Conservation (phyloP, 352 stramenopile species). For the Blastocystis sp. region DNA sequence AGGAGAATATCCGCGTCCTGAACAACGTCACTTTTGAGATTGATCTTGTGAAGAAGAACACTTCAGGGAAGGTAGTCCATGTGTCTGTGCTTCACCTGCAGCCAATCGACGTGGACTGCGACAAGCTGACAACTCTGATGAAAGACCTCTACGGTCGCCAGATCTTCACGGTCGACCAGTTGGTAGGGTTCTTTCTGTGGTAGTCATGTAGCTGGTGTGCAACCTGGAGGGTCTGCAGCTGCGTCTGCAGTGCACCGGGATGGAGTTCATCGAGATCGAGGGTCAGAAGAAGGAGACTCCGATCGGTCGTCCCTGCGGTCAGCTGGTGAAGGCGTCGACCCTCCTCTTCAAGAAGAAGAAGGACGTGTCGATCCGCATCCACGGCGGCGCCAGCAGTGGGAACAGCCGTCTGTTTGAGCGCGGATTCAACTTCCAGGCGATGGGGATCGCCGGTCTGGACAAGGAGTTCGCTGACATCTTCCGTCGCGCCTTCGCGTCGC, state of each 20-base stretch:
- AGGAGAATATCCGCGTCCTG: slow-evolving; percentile 22
- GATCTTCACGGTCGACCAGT: slow-evolving; percentile 65
- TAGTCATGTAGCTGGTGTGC: slow-evolving; percentile 60
- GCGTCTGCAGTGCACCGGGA: slow-evolving; percentile 55
- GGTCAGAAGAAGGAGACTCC: slow-evolving; percentile 48
- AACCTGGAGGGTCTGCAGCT: slow-evolving; percentile 61
- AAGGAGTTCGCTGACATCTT: slow-evolving; percentile 97
- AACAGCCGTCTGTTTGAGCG: slow-evolving; percentile 57
- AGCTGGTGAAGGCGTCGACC: slow-evolving; percentile 60
- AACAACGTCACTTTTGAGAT: slow-evolving; percentile 58
- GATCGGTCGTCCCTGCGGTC: slow-evolving; percentile 62
- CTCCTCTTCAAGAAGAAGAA: slow-evolving; percentile 64
- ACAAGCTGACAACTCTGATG: slow-evolving; percentile 60
- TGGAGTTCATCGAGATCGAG: slow-evolving; percentile 66
- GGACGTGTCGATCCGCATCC: slow-evolving; percentile 50
- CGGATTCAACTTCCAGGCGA: slow-evolving; percentile 64
- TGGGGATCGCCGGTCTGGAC: slow-evolving; percentile 88
- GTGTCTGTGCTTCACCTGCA: slow-evolving; percentile 66
- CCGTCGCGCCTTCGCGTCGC: slow-evolving; percentile 90
- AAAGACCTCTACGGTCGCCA: slow-evolving; percentile 63
- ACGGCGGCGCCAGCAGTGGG: slow-evolving; percentile 54
- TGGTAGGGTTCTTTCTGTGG: slow-evolving; percentile 41
- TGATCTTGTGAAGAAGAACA: slow-evolving; percentile 58
- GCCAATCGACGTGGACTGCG: slow-evolving; percentile 61
- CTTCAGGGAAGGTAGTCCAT: background rate